These are phyloP conservation scores for Trichoderma brevicompactum DNA, from an alignment of 2,329 filamentous ascomycete species.

Conservation along the genomic window DNA sequence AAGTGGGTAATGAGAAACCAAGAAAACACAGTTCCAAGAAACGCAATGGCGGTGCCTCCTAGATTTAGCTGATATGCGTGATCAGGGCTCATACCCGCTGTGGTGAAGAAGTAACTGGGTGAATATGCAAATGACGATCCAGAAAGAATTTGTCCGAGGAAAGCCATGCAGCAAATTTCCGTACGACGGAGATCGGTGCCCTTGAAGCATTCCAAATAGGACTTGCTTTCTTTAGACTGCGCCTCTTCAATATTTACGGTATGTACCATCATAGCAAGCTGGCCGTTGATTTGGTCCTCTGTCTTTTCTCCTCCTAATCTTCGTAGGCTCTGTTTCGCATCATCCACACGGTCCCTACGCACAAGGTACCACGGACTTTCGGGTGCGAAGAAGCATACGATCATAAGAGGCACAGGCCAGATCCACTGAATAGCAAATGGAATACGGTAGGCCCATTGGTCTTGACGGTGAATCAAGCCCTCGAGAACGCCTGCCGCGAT, in stretches of 20 bases:
- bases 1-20: constrained; percentile 48
- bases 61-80: constrained; percentile 44
- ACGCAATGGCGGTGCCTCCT: constrained; percentile 46
- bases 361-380: constrained; percentile 47
- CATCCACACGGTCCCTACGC: constrained; percentile 40
- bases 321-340: constrained; percentile 36
- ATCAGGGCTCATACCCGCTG: constrained; percentile 40
- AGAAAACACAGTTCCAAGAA: constrained; percentile 49
- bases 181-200: constrained; percentile 54
- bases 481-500: constrained; percentile 44
- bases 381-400: constrained; percentile 36
- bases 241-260: constrained; percentile 50
- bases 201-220: constrained; percentile 51
- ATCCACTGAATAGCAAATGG: constrained; percentile 36
- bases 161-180: constrained; percentile 49
- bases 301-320: constrained; percentile 37
- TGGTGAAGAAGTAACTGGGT: constrained; percentile 46
- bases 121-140: constrained; percentile 41
- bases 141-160: constrained; percentile 18
- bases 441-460: constrained; percentile 52
- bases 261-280: constrained; percentile 48
- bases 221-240: constrained; percentile 42
- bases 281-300: constrained; percentile 21
- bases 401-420: constrained; percentile 35
- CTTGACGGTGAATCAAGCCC: constrained; percentile 36